Base-by-base conservation (phyloP, 1,284 basidiomycete species). In the Fomes fomentarius region DNA sequence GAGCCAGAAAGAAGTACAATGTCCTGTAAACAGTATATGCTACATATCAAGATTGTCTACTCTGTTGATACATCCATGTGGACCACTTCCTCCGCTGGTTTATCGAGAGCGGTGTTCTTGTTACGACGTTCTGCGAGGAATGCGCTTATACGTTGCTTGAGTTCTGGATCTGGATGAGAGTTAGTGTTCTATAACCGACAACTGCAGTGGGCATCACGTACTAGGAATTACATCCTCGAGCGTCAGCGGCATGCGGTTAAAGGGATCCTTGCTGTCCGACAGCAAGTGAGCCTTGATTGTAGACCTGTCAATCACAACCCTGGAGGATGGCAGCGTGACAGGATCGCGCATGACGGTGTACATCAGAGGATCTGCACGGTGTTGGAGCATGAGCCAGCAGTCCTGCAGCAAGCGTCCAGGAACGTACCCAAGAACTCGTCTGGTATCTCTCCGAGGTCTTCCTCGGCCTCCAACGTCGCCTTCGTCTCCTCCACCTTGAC, bases 221-320 rank as follows among this genome's bases (percentile, higher is more conserved):
- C 90, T 73, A n/a, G 93, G 85, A 54, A 89, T 71, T 30, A 94
- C 87, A 11, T 96, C 91, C 61, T 91, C 91, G 54, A 94, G 84
- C 25, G 79, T 77, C 22, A 96, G 76, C 19, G 93, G 91, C 28
- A 79, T 74, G 45, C 94, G 87, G 71, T 95, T 96, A 81, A 96
- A 96, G 0, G 94, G 94, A 71, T 96, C 94, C 52, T 87, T 93
- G 17, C 87, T 76, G 68, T 98, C 96, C 2, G 94, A 96, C 22
- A 99, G 76, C 41, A 99, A 75, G 69, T 96, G 94, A 1, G 94
- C 91, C 68, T 98, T 97, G 77, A 99, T 99, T 1, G 96, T 99
- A 1, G 91, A 83, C 35, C 92, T 84, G 71, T 99, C 97, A 42
- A 99, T 73, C 25, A 92, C 81, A 0, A 86, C 78, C 50, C 80